phyloP scores from a whole-genome alignment of 129 eudicot genomes.

The sunflower (Helianthus annuus) region DNA sequence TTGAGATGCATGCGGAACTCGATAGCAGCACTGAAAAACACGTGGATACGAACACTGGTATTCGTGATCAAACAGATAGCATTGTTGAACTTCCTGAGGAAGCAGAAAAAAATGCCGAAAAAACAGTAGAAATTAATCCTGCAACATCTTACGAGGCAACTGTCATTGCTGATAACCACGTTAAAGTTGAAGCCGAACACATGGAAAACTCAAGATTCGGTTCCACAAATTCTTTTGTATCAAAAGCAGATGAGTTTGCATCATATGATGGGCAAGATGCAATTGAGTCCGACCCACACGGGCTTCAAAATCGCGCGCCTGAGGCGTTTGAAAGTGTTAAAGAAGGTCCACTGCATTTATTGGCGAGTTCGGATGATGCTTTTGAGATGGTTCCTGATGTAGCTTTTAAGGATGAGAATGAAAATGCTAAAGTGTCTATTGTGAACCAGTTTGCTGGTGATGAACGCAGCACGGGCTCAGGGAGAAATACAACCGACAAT shows the following conservation, averaged over 20 bases:
- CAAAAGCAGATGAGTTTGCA: slow-evolving; percentile 28
- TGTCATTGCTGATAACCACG: slow-evolving; percentile 22
- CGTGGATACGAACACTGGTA: slow-evolving; percentile 4
- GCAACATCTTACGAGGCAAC: slow-evolving; percentile 29
- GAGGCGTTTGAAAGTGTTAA: slow-evolving; percentile 35
- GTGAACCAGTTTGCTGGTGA: slow-evolving; percentile 35
- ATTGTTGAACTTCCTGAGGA: slow-evolving; percentile 25
- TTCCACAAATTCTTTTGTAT: slow-evolving; percentile 26
- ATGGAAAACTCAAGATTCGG: slow-evolving; percentile 28
- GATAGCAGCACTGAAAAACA: slow-evolving; percentile 16
- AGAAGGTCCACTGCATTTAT: slow-evolving; percentile 30
- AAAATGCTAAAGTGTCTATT: slow-evolving; percentile 26
- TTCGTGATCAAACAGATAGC: background rate
- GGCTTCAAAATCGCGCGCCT: slow-evolving; percentile 29
- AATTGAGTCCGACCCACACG: slow-evolving; percentile 31
- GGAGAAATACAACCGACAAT: slow-evolving; percentile 39
- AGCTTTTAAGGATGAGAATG: slow-evolving; percentile 38
- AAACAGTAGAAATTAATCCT: slow-evolving; percentile 33
- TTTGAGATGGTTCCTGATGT: slow-evolving; percentile 40
- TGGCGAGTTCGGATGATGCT: slow-evolving; percentile 31
- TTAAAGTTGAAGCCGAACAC: slow-evolving; percentile 39
- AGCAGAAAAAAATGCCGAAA: slow-evolving; percentile 28
- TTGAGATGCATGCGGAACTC: background rate
- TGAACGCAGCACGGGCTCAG: slow-evolving; percentile 31
- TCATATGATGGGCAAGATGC: background rate